Evolutionary conservation across 257 asterid genomes (phyloP).

Genomic region (Marsdenia floribunda): DNA sequence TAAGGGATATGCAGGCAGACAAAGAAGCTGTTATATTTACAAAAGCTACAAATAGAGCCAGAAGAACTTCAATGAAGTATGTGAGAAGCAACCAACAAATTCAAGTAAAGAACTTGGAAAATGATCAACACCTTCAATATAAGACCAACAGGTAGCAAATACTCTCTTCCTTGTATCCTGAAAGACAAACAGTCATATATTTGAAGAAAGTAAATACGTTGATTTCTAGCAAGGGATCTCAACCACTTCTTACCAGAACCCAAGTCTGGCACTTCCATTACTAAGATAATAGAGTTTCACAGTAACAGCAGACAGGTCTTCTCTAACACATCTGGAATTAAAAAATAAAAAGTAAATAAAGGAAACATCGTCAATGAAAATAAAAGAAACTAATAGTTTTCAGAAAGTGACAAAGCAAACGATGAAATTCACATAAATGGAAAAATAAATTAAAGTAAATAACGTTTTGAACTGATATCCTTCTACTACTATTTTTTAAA

Average conservation of each 20-base stretch:
- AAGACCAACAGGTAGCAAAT: slow-evolving; percentile 91
- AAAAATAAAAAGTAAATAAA: not conserved
- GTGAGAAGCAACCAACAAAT: not conserved
- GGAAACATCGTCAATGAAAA: not conserved
- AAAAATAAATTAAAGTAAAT: not conserved
- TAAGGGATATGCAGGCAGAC: not conserved
- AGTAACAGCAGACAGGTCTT: slow-evolving; percentile 78
- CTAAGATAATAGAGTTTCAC: slow-evolving; percentile 73
- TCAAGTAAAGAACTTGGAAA: not conserved
- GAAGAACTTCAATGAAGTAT: not conserved
- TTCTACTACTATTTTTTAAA: not conserved
- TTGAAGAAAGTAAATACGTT: slow-evolving; percentile 18
- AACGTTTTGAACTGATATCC: not conserved
- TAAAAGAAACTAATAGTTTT: not conserved
- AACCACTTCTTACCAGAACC: slow-evolving; percentile 72
- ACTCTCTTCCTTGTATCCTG: slow-evolving; percentile 97
- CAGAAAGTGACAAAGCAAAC: not conserved
- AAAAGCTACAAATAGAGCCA: not conserved
- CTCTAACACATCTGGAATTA: slow-evolving; percentile 80
- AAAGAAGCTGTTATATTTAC: not conserved
- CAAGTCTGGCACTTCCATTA: slow-evolving; percentile 98
- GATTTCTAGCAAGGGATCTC: slow-evolving; percentile 12
- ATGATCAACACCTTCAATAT: slow-evolving; percentile 61
- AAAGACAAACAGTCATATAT: slow-evolving; percentile 18
- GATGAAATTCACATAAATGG: not conserved